These are phyloP conservation scores for Kuraishia capsulata DNA, from an alignment of 805 yeast genomes.

Conservation along the genomic window DNA sequence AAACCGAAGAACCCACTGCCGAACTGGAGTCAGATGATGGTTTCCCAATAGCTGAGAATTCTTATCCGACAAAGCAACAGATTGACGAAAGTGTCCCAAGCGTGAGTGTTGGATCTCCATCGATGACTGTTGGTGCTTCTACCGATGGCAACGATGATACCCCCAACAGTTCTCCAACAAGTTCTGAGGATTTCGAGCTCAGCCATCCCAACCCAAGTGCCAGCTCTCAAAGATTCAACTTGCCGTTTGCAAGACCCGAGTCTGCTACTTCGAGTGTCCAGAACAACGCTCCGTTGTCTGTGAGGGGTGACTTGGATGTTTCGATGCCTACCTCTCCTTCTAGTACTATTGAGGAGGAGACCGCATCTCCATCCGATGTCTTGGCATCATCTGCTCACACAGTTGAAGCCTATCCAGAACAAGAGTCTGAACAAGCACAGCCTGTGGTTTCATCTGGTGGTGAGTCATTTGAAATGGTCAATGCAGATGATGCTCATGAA, in stretches of 20 bases:
- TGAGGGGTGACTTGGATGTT: constrained; percentile 61
- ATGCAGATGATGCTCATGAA: constrained; percentile 31
- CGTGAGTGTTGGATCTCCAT: constrained; percentile 10
- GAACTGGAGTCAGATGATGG: neutral
- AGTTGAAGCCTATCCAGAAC: neutral
- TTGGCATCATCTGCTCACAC: constrained; percentile 8
- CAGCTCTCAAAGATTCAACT: constrained; percentile 21
- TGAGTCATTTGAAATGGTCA: constrained; percentile 46
- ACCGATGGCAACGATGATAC: constrained; percentile 19
- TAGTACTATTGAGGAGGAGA: constrained; percentile 21
- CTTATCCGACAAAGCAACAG: neutral
- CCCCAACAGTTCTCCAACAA: constrained; percentile 37
- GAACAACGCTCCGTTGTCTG: constrained; percentile 86
- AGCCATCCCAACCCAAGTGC: constrained; percentile 16
- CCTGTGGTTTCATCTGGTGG: constrained; percentile 12
- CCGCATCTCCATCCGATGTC: constrained; percentile 14
- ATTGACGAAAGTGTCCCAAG: constrained; percentile 2
- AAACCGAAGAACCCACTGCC: constrained; percentile 1
- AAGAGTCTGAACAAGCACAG: neutral
- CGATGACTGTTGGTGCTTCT: constrained; percentile 9
- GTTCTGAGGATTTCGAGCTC: constrained; percentile 35
- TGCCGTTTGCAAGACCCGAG: constrained; percentile 52
- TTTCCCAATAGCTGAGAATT: neutral
- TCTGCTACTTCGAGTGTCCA: constrained; percentile 86
- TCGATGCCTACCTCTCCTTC: constrained; percentile 30